Percentiles rank a stretch among this genome's conserved stretches.
phyloP scores from a whole-genome alignment of 208 protist species.

The Kentomonas sorsogonicus region DNA sequence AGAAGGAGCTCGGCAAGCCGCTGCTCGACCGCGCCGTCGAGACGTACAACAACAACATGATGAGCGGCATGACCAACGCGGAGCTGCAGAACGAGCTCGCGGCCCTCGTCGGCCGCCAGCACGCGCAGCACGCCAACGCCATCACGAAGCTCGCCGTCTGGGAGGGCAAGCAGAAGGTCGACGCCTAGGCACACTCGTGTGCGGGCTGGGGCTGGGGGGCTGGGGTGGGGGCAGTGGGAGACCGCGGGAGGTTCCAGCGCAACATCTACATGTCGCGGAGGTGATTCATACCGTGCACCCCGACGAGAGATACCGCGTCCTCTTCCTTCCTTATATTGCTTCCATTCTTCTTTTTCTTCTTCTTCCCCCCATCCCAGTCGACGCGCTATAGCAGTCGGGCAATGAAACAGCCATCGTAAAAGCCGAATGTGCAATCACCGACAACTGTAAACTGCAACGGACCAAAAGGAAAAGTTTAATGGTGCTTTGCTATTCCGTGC shows the following conservation, averaged over 20 bases:
- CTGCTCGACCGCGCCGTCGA: conserved; percentile 70
- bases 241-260: too few species aligned
- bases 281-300: too few species aligned
- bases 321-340: too few species aligned
- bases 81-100: conserved; percentile 72
- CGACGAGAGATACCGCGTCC: too few species aligned
- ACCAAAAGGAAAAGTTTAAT: not conserved
- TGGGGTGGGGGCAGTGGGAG: too few species aligned
- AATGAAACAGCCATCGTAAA: conserved; percentile 4
- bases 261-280: too few species aligned
- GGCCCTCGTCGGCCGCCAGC: conserved; percentile 49
- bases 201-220: too few species aligned
- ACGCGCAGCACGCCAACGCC: conserved; percentile 74
- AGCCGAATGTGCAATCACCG: not conserved
- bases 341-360: conserved; percentile 19
- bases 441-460: not conserved
- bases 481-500: not conserved
- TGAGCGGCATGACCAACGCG: conserved; percentile 48
- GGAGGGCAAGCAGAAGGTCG: conserved; percentile 70
- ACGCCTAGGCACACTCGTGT: conserved; percentile 6
- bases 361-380: not conserved
- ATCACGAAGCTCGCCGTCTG: conserved; percentile 79
- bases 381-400: too few species aligned
- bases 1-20: conserved; percentile 54
- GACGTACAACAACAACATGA: conserved; percentile 59